These are phyloP conservation scores for Hypocrella siamensis DNA, from an alignment of 2,329 filamentous ascomycete species.

Conservation along the genomic window DNA sequence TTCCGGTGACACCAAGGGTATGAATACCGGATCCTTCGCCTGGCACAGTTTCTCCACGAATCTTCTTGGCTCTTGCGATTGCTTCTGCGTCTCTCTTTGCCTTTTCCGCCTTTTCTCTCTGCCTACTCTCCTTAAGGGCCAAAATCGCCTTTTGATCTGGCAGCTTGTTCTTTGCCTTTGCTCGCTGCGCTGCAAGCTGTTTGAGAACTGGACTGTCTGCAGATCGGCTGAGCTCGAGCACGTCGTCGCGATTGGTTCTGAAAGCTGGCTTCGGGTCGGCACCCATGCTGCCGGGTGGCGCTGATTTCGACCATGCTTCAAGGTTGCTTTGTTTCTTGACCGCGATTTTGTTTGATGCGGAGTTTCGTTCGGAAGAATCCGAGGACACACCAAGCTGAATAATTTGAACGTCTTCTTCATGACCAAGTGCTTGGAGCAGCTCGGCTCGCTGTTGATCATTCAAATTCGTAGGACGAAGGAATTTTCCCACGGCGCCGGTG, in stretches of 20 bases:
- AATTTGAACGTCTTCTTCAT: conserved; percentile 38
- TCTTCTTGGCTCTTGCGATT: conserved; percentile 48
- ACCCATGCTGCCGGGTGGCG: conserved; percentile 10
- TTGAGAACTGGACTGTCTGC: conserved; percentile 32
- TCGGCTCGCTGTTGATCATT: conserved; percentile 73
- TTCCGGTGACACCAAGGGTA: conserved; percentile 56
- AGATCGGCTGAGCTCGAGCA: conserved; percentile 29
- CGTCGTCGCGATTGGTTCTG: conserved; percentile 28
- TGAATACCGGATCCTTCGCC: conserved; percentile 68
- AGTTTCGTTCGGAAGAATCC: conserved; percentile 8
- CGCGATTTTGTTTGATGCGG: conserved; percentile 14
- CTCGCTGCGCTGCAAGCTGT: conserved; percentile 23
- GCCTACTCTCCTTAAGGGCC: conserved; percentile 53
- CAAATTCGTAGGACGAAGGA: conserved; percentile 60
- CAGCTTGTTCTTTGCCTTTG: conserved; percentile 13
- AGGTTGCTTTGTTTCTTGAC: conserved; percentile 42
- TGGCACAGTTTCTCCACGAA: conserved; percentile 21
- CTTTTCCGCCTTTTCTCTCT: conserved; percentile 59
- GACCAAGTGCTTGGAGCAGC: conserved; percentile 47
- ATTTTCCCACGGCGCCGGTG: conserved; percentile 35
- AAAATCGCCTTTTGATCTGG: conserved; percentile 21
- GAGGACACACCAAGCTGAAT: conserved; percentile 21
- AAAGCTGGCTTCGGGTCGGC: conserved; percentile 9
- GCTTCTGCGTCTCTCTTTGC: conserved; percentile 56
- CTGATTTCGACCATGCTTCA: conserved; percentile 46